These are phyloP conservation scores for Cutaneotrichosporon dermatis DNA, from an alignment of 1,284 basidiomycete genomes.

Conservation along the genomic window DNA sequence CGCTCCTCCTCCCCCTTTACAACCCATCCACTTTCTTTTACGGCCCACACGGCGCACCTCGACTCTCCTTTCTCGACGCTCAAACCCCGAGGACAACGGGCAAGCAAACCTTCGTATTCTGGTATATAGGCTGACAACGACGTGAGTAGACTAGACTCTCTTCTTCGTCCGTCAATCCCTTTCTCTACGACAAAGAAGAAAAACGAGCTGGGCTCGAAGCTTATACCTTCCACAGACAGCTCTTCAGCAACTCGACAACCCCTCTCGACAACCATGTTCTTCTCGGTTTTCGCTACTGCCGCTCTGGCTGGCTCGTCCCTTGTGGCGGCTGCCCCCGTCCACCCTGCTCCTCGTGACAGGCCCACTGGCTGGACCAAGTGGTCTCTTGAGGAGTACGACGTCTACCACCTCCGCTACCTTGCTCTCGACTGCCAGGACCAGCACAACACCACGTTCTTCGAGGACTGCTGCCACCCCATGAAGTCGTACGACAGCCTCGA, in stretches of 20 bases:
- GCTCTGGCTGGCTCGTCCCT: slow-evolving; percentile 55
- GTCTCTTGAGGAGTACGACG: slow-evolving; percentile 56
- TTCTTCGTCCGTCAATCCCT: no score
- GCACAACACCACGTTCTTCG: slow-evolving; percentile 61
- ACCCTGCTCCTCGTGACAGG: slow-evolving; percentile 50
- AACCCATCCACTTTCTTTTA: no score
- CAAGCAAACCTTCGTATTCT: no score
- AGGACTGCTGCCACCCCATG: slow-evolving; percentile 58
- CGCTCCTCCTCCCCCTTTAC: no score
- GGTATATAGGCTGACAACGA: no score
- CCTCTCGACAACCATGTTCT: neutral
- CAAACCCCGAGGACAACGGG: no score
- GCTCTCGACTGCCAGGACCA: slow-evolving; percentile 55
- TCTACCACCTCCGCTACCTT: slow-evolving; percentile 64
- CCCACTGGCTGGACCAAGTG: slow-evolving; percentile 28
- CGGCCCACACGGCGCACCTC: no score
- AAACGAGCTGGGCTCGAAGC: no score
- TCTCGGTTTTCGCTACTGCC: slow-evolving; percentile 24
- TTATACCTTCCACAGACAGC: neutral
- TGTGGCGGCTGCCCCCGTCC: slow-evolving; percentile 48
- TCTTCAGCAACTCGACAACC: neutral
- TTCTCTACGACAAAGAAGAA: no score
- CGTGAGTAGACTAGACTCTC: no score
- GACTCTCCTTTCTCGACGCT: no score
- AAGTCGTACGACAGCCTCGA: slow-evolving; percentile 54